These are phyloP conservation scores for Colletotrichum liaoningense DNA, from an alignment of 2,329 filamentous ascomycete genomes.

Conservation along the genomic window DNA sequence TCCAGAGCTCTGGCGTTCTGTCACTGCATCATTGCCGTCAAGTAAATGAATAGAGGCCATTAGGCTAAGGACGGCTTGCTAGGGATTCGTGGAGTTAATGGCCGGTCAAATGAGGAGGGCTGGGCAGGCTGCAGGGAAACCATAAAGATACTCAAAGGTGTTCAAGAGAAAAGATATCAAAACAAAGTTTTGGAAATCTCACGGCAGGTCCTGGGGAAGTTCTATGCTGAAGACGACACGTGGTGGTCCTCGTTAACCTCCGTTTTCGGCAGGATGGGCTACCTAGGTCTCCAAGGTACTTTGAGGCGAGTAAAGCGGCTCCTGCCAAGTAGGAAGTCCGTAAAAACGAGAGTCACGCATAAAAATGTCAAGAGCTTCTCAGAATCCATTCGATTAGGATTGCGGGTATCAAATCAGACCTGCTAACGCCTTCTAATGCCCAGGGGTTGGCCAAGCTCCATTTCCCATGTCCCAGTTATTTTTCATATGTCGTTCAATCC, in stretches of 20 bases:
- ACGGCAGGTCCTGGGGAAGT: not conserved
- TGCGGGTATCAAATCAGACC: constrained; percentile 38
- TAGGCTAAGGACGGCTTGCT: not conserved
- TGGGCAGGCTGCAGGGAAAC: not conserved
- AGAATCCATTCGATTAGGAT: constrained; percentile 35
- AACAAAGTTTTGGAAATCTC: not conserved
- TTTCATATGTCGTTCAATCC: constrained; percentile 51
- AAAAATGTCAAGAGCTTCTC: constrained; percentile 8
- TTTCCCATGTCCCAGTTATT: constrained; percentile 27
- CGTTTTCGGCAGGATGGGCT: not conserved
- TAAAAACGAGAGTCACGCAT: not conserved
- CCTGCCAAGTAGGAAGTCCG: not conserved
- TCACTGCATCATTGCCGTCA: not conserved
- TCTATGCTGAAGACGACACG: not conserved
- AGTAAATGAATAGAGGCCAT: constrained; percentile 3
- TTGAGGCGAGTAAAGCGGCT: not conserved
- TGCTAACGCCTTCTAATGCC: constrained; percentile 36
- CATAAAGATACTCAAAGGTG: not conserved
- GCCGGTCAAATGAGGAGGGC: not conserved
- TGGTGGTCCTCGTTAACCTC: not conserved
- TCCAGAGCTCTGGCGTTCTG: constrained; percentile 8
- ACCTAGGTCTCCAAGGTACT: not conserved
- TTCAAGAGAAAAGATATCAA: not conserved
- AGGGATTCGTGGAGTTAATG: not conserved
- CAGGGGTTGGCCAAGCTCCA: constrained; percentile 30